phyloP scores from a whole-genome alignment of 176 grass and related monocot genomes.

The Paspalum vaginatum region DNA sequence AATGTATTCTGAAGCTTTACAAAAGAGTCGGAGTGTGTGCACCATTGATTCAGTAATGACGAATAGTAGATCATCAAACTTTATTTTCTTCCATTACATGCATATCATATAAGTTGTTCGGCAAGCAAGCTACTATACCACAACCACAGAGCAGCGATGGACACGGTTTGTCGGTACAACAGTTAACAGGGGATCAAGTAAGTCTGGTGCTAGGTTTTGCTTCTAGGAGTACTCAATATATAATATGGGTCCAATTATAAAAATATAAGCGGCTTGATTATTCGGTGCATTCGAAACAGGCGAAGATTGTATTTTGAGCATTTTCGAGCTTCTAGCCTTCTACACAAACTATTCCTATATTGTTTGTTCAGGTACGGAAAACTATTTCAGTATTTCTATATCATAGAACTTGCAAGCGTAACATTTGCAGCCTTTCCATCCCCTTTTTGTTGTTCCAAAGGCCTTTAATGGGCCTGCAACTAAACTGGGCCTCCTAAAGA shows the following conservation, averaged over 20 bases:
- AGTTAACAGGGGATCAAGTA: too few relatives aligned
- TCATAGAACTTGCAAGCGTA: not conserved
- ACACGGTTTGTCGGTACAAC: too few relatives aligned
- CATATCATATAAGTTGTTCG: too few relatives aligned
- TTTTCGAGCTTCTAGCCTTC: not conserved
- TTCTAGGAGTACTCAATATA: not conserved
- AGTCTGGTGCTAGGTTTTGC: not conserved
- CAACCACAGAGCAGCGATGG: too few relatives aligned
- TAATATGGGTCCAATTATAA: not conserved
- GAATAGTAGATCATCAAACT: too few relatives aligned
- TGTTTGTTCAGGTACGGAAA: not conserved
- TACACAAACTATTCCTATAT: not conserved
- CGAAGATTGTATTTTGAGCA: not conserved
- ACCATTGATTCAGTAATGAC: too few relatives aligned
- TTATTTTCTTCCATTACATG: too few relatives aligned
- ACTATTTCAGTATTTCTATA: not conserved
- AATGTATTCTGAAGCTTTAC: not conserved
- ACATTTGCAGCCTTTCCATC: too few relatives aligned
- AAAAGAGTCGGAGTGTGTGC: too few relatives aligned
- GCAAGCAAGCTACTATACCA: too few relatives aligned
- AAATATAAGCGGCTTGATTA: not conserved
- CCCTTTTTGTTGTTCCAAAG: not conserved
- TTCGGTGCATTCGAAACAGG: not conserved
- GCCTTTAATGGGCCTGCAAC: not conserved
- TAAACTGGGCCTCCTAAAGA: not conserved